phyloP scores from a whole-genome alignment of 108 stramenopile genomes.

The Cyclotella cryptica region DNA sequence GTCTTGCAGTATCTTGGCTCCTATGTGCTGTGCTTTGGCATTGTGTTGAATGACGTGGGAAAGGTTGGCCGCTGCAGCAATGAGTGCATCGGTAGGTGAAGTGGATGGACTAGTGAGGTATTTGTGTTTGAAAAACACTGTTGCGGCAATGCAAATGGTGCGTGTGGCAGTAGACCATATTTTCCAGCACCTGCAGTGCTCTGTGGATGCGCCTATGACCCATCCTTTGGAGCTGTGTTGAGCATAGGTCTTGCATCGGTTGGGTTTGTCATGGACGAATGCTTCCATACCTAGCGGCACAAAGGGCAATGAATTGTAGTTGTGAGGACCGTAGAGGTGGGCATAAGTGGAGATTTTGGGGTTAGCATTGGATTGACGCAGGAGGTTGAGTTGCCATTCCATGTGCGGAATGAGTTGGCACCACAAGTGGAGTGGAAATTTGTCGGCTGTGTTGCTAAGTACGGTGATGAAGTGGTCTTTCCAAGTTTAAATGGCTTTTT shows the following conservation, averaged over 20 bases:
- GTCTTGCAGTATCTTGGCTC: too few relatives aligned
- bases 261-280: slow-evolving; percentile 34
- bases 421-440: slow-evolving; percentile 52
- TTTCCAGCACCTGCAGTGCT: too few relatives aligned
- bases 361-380: slow-evolving; percentile 47
- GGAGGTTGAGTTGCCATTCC: slow-evolving; percentile 27
- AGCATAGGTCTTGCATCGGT: slow-evolving; percentile 8
- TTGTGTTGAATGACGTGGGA: too few relatives aligned
- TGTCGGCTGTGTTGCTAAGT: slow-evolving; percentile 29
- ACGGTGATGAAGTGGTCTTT: slow-evolving; percentile 53
- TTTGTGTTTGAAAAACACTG: too few relatives aligned
- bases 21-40: too few relatives aligned
- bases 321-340: slow-evolving; percentile 12
- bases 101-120: too few relatives aligned
- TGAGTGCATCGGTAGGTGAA: too few relatives aligned
- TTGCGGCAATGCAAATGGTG: too few relatives aligned
- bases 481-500: slow-evolving; percentile 52
- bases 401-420: slow-evolving; percentile 47
- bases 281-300: slow-evolving; percentile 42
- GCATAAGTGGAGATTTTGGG: slow-evolving; percentile 26
- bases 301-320: slow-evolving; percentile 50
- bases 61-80: too few relatives aligned
- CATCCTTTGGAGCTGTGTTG: slow-evolving; percentile 20
- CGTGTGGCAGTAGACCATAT: too few relatives aligned
- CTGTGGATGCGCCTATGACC: slow-evolving; percentile 2